Percentiles rank a stretch among this genome's conserved stretches.
Conservation (phyloP, 495 filamentous ascomycete genomes). For the Podospora comata region DNA sequence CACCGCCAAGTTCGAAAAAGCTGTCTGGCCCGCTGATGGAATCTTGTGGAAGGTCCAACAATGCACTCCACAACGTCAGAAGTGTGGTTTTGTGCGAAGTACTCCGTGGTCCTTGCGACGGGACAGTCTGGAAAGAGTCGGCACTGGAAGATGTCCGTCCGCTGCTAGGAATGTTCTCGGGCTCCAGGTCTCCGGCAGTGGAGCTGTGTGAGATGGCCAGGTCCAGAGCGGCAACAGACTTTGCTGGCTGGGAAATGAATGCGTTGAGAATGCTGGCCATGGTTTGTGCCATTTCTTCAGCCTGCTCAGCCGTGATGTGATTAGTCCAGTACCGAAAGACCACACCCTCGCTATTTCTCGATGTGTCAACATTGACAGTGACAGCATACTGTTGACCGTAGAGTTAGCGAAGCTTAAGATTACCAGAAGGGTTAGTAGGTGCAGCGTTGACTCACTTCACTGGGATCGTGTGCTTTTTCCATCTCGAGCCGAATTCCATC, state of each 20-base stretch:
- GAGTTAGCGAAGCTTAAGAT: neutral
- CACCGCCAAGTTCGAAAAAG: constrained; percentile 63
- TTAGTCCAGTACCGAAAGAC: constrained; percentile 60
- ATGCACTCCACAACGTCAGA: constrained; percentile 23
- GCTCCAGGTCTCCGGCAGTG: neutral
- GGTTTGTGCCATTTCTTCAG: constrained; percentile 45
- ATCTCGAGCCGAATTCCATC: constrained; percentile 23
- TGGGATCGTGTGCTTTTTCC: constrained; percentile 27
- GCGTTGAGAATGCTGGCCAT: constrained; percentile 46
- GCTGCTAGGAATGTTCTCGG: neutral
- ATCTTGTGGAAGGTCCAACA: constrained; percentile 23
- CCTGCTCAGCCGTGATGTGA: constrained; percentile 39
- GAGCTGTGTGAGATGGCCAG: neutral
- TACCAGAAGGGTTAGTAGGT: neutral
- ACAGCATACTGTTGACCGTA: constrained; percentile 44
- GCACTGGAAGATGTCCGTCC: constrained; percentile 4
- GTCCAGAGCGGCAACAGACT: constrained; percentile 19
- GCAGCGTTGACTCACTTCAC: constrained; percentile 21
- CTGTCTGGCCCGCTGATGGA: constrained; percentile 46
- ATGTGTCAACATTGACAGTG: constrained; percentile 54
- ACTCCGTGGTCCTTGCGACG: neutral
- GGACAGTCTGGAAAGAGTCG: neutral
- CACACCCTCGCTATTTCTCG: constrained; percentile 45
- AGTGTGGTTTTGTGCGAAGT: constrained; percentile 25
- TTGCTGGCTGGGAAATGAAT: constrained; percentile 31